Base-by-base conservation (phyloP, 2,329 filamentous ascomycete genomes). In the Ustulina deusta region DNA sequence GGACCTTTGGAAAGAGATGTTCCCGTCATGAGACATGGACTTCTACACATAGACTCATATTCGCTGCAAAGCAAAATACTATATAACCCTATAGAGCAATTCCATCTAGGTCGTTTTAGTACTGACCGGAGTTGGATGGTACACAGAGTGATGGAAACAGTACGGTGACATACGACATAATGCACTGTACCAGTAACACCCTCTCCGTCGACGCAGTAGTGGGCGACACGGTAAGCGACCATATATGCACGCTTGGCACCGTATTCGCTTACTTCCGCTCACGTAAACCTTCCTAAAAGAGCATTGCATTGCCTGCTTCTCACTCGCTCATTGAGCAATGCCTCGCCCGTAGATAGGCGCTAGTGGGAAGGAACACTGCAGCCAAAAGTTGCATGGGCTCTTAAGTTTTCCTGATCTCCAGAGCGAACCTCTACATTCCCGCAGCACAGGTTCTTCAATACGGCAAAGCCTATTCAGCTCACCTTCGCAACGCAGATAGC, bases 1-100 rank as follows among this genome's bases (percentile, higher is more conserved):
- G 55, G 55, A 64, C 29, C 44, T 59, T 17, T 64, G 62, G 62
- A 59, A 59, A 48, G 62, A 59, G 15, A 34, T 59, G 20, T 64
- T 64, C 17, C 62, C 62, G 20, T 42, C 46, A n/a, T 55, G 20
- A 62, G 3, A 15, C 5, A 17, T 7, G 25, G 4, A 6, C 29
- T 48, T 51, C 2, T 29, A 48, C 9, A 20, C 20, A 56, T 55
- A 48, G 29, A 48, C 27, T 15, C 27, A 46, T 46, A 27, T 4
- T 15, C 32, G 55, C 40, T 34, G 27, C 55, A 58, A 46, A 46
- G 55, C 55, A 27, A 22, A 36, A 20, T 22, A 2, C 40, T 55
- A 46, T 27, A 44, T 27, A 10, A 46, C 15, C 6, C 25, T 11
- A 48, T n/a, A 22, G 17, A 52, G n/a, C 36, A 42, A 29, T 25